phyloP scores from a whole-genome alignment of 2,329 filamentous ascomycete species.

The Cladophialophora chaetospira region DNA sequence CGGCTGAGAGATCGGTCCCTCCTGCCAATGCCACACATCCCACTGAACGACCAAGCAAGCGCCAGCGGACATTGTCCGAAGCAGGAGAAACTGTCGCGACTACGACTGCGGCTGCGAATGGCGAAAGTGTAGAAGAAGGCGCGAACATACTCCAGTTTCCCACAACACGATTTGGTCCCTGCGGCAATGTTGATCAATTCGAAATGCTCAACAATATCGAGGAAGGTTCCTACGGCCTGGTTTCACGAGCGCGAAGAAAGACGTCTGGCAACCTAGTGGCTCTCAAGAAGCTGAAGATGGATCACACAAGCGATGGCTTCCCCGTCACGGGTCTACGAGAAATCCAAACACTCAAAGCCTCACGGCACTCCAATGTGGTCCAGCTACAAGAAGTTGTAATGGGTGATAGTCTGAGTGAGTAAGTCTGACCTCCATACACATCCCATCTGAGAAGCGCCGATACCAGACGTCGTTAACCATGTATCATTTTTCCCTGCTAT shows the following conservation, averaged over 20 bases:
- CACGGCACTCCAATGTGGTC: constrained; percentile 80
- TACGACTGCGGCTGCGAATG: not conserved
- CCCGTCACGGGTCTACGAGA: constrained; percentile 91
- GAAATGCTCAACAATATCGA: constrained; percentile 95
- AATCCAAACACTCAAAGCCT: constrained; percentile 85
- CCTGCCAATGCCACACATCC: constrained; percentile 33
- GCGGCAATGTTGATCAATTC: constrained; percentile 81
- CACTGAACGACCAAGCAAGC: constrained; percentile 57
- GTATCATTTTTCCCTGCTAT: constrained; percentile 26
- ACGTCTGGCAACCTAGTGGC: constrained; percentile 80
- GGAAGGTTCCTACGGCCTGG: constrained; percentile 94
- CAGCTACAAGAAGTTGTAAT: constrained; percentile 80
- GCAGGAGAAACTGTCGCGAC: constrained; percentile 37
- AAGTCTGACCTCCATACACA: constrained; percentile 36
- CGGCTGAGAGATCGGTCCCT: constrained; percentile 42
- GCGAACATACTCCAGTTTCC: constrained; percentile 72
- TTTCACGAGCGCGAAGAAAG: constrained; percentile 77
- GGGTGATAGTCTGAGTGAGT: constrained; percentile 64
- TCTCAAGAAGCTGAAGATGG: constrained; percentile 90
- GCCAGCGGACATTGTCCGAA: constrained; percentile 61
- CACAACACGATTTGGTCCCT: constrained; percentile 66
- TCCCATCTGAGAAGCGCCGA: constrained; percentile 41
- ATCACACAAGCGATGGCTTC: constrained; percentile 72
- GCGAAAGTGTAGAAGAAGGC: constrained; percentile 21
- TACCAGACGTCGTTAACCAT: constrained; percentile 39